Evolutionary conservation across 345 rosid genomes (phyloP).

Genomic region (Brassica cretica): DNA sequence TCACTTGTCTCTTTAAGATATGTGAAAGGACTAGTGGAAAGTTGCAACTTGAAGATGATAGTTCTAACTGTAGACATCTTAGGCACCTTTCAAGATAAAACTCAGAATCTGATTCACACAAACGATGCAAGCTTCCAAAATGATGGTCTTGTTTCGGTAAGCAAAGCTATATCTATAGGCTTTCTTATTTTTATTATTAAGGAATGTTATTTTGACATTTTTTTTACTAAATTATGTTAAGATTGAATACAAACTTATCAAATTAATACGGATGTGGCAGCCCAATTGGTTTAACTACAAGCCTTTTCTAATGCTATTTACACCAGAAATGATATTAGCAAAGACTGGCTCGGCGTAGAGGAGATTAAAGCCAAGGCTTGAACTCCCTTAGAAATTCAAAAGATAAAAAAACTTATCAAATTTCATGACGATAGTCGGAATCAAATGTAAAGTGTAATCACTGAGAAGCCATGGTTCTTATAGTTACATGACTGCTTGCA

Average conservation of each 20-base stretch:
- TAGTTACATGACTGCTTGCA: slow-evolving; percentile 11
- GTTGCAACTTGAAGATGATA: slow-evolving; percentile 67
- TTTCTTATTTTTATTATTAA: too few relatives aligned
- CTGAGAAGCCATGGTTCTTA: slow-evolving; percentile 7
- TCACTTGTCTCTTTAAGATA: slow-evolving; percentile 29
- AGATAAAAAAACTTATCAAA: not conserved
- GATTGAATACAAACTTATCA: too few relatives aligned
- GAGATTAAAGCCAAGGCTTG: too few relatives aligned
- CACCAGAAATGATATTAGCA: too few relatives aligned
- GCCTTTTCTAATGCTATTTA: too few relatives aligned
- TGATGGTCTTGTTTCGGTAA: slow-evolving; percentile 17
- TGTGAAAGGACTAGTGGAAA: slow-evolving; percentile 55
- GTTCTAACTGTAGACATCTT: slow-evolving; percentile 51
- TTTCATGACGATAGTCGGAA: not conserved
- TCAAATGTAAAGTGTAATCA: slow-evolving; percentile 7
- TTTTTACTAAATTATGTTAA: too few relatives aligned
- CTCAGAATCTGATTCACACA: slow-evolving; percentile 21
- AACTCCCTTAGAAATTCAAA: too few relatives aligned
- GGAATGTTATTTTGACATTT: too few relatives aligned
- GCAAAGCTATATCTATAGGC: not conserved
- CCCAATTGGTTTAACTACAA: too few relatives aligned
- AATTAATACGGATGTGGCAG: too few relatives aligned
- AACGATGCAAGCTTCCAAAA: slow-evolving; percentile 22
- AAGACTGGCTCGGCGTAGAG: too few relatives aligned
- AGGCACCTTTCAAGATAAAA: slow-evolving; percentile 14